Evolutionary conservation across 2,329 filamentous ascomycete species (phyloP).

Genomic region (Fusarium robinianum): DNA sequence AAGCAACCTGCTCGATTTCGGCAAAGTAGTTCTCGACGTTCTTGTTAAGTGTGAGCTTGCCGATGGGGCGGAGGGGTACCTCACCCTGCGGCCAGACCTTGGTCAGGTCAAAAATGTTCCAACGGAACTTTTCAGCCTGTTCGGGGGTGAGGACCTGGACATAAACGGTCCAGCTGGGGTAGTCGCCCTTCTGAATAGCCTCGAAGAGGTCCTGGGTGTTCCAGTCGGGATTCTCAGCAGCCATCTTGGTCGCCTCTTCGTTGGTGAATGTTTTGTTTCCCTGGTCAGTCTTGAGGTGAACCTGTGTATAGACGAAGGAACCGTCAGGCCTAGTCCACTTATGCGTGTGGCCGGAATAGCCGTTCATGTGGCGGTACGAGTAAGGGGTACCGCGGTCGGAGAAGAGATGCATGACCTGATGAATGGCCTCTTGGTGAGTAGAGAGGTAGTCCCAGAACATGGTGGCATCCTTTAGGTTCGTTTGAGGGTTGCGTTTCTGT

Average conservation of each 20-base stretch:
- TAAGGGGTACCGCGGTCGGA: conserved; percentile 69
- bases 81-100: conserved; percentile 73
- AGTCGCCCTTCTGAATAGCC: conserved; percentile 63
- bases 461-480: conserved; percentile 71
- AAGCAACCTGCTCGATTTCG: conserved; percentile 70
- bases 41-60: conserved; percentile 68
- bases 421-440: conserved; percentile 61
- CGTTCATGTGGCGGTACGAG: conserved; percentile 69
- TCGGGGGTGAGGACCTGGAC: conserved; percentile 67
- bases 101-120: conserved; percentile 72
- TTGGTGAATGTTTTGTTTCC: conserved; percentile 64
- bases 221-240: conserved; percentile 64
- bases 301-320: conserved; percentile 67
- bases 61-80: conserved; percentile 67
- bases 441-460: conserved; percentile 57
- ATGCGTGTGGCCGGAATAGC: conserved; percentile 69
- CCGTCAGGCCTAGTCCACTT: conserved; percentile 70
- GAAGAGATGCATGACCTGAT: conserved; percentile 62
- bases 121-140: conserved; percentile 65
- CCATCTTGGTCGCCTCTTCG: conserved; percentile 58
- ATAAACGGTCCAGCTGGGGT: conserved; percentile 66
- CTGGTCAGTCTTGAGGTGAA: conserved; percentile 67
- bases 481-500: conserved; percentile 75
- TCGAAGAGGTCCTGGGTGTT: conserved; percentile 67
- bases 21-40: conserved; percentile 65